A percentile compares a stretch with the other conserved stretches of the same genome.
Conservation (phyloP, 768 basidiomycete species). For the Panaeolus papilionaceus region DNA sequence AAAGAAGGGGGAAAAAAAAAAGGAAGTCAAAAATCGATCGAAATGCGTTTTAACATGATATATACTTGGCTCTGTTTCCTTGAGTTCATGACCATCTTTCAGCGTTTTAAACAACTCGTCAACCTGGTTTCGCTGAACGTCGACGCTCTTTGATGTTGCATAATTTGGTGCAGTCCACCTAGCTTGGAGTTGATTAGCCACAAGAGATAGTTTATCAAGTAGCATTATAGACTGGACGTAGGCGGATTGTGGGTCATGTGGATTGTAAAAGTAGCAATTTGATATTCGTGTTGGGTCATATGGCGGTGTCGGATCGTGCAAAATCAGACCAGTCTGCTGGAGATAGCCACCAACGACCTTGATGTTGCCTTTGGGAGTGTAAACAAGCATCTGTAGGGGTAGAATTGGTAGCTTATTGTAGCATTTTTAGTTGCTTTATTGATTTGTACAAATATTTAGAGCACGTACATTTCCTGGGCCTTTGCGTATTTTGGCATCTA, state of each 20-base stretch:
- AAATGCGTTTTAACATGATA: constrained; percentile 21
- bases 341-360: constrained; percentile 80
- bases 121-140: constrained; percentile 91
- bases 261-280: constrained; percentile 82
- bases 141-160: constrained; percentile 77
- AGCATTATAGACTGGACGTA: constrained; percentile 42
- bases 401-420: constrained; percentile 75
- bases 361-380: constrained; percentile 94
- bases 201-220: constrained; percentile 14
- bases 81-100: constrained; percentile 85
- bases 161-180: constrained; percentile 62
- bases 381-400: constrained; percentile 85
- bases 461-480: constrained; percentile 64
- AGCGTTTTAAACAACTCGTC: constrained; percentile 93
- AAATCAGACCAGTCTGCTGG: constrained; percentile 66
- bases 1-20: too few relatives aligned
- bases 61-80: constrained; percentile 87
- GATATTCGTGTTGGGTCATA: constrained; percentile 66
- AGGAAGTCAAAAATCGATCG: constrained; percentile 4
- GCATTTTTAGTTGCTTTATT: constrained; percentile 5
- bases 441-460: constrained; percentile 19
- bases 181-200: constrained; percentile 36
- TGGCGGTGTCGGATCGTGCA: constrained; percentile 81
- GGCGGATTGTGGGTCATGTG: constrained; percentile 83
- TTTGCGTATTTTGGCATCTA: constrained; percentile 79